Percentiles rank a stretch among this genome's conserved stretches.
These are phyloP conservation scores for Calendula officinalis DNA, from an alignment of 129 eudicot genomes.

Conservation along the genomic window DNA sequence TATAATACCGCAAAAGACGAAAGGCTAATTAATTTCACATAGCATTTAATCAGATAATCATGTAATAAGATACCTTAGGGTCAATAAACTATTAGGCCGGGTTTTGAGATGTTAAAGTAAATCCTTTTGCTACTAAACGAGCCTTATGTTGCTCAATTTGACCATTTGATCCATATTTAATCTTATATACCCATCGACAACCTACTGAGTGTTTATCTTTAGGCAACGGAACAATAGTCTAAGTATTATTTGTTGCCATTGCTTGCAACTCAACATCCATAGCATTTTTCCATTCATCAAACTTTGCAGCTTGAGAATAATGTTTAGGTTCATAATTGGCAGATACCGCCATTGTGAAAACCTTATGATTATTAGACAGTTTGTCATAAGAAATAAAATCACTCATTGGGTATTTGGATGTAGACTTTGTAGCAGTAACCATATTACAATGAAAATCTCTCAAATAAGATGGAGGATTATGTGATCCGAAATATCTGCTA, in stretches of 20 bases:
- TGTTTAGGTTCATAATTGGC: neutral
- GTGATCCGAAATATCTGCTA: neutral
- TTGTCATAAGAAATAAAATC: neutral
- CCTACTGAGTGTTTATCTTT: neutral
- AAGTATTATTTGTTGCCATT: neutral
- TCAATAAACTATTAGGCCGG: too few species aligned
- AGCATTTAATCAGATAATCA: too few species aligned
- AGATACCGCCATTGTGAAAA: neutral
- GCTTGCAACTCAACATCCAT: neutral
- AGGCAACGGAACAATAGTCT: neutral
- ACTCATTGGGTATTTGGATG: neutral
- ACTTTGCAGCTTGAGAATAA: neutral
- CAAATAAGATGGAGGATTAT: neutral
- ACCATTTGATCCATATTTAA: neutral
- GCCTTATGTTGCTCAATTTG: neutral
- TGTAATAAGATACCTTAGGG: too few species aligned
- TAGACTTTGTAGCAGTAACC: neutral
- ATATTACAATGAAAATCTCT: neutral
- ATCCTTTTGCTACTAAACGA: neutral
- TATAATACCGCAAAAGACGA: too few species aligned
- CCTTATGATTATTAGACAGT: neutral
- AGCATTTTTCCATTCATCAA: neutral
- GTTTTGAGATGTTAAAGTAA: too few species aligned
- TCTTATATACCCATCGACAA: neutral
- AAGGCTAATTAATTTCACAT: too few species aligned